phyloP scores from a whole-genome alignment of 805 yeast species.

The Yarrowia bubula region DNA sequence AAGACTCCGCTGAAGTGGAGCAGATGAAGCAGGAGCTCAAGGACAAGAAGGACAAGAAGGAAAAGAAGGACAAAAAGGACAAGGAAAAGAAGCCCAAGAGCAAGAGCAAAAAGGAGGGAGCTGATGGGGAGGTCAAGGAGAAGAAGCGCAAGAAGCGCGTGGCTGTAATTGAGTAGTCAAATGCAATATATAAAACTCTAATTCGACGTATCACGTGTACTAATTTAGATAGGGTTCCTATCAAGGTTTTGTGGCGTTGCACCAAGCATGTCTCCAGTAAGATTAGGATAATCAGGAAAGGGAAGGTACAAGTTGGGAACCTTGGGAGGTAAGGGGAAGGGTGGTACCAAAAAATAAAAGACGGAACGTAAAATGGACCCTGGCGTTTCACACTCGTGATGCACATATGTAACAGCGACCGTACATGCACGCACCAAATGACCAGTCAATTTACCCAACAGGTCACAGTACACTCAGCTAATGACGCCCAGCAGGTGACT shows the following conservation, averaged over 20 bases:
- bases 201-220: neutral
- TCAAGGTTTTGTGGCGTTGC: slow-evolving; percentile 16
- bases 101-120: slow-evolving; percentile 31
- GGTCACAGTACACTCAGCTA: neutral
- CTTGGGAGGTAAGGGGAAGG: neutral
- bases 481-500: neutral
- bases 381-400: neutral
- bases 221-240: slow-evolving; percentile 11
- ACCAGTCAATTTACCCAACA: neutral
- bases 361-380: neutral
- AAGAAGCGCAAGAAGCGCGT: slow-evolving; percentile 25
- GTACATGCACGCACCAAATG: too few species aligned
- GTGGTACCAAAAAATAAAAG: neutral
- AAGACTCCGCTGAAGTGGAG: slow-evolving; percentile 28
- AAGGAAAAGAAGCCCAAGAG: slow-evolving; percentile 28
- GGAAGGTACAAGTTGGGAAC: slow-evolving; percentile 7
- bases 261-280: slow-evolving; percentile 15
- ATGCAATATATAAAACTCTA: neutral
- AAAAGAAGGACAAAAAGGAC: slow-evolving; percentile 16
- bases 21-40: slow-evolving; percentile 22
- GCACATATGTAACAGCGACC: neutral
- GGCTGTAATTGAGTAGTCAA: slow-evolving; percentile 26
- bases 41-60: neutral
- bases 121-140: slow-evolving; percentile 15
- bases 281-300: neutral